These are phyloP conservation scores for Termitomyces sp. DNA, from an alignment of 768 basidiomycete genomes.

Conservation along the genomic window DNA sequence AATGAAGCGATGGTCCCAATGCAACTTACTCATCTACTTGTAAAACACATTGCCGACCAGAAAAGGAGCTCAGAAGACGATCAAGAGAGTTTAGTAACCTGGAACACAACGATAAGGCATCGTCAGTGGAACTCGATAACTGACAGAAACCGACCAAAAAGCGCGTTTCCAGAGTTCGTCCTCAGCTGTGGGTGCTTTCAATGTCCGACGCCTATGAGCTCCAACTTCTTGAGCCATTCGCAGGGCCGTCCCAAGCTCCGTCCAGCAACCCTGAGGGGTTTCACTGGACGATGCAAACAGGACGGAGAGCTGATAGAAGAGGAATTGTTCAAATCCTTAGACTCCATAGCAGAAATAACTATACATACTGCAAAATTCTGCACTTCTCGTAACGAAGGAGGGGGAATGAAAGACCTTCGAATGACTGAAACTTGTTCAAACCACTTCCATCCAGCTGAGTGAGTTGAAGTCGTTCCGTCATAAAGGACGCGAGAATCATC, in stretches of 20 bases:
- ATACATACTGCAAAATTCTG: constrained; percentile 59
- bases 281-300: constrained; percentile 44
- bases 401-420: constrained; percentile 50
- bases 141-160: constrained; percentile 40
- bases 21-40: constrained; percentile 70
- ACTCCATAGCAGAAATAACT: constrained; percentile 13
- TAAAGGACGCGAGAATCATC: constrained; percentile 59
- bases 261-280: constrained; percentile 55
- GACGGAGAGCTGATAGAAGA: constrained; percentile 35
- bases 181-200: constrained; percentile 37
- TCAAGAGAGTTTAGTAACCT: constrained; percentile 52
- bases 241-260: constrained; percentile 59
- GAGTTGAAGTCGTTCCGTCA: constrained; percentile 35
- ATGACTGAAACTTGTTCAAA: constrained; percentile 62
- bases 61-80: constrained; percentile 37
- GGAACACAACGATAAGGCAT: neutral
- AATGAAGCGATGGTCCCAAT: neutral
- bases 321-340: neutral
- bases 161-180: constrained; percentile 74
- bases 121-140: neutral
- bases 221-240: constrained; percentile 74
- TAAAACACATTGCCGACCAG: constrained; percentile 68
- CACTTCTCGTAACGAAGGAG: constrained; percentile 65
- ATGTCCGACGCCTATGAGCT: constrained; percentile 46
- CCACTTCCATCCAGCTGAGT: constrained; percentile 59